Base-by-base conservation (phyloP, 257 asterid genomes). In the Misopates orontium region DNA sequence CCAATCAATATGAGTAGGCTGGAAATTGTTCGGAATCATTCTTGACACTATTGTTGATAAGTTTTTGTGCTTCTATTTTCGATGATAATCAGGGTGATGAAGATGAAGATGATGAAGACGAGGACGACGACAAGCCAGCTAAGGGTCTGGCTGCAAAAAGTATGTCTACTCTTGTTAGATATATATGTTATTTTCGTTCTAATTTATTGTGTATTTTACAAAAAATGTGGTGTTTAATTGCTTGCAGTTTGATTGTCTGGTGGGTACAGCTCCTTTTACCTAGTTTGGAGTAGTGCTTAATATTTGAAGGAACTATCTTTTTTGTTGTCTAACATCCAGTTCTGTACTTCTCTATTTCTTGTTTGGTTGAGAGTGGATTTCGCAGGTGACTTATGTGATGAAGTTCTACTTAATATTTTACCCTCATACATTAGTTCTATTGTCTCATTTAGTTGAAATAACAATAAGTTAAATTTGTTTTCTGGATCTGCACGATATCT, bases 71-170 rank as follows among this genome's bases (percentile, higher is more conserved):
- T 31, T 59, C 62, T 64, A 54, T 31, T 61, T 79, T 80, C 86
- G 84, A 75, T 67, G 90, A 32, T 61, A 44, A 78, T 68, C 67
- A 78, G 47, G 91, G 71, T 13, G 85, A 75, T 14, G 83, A 83
- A 8, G 83, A 70, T 20, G 84, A 71, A 0, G 85, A 71, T 12
- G 77, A 70, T 2, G 86, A 73, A 8, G 40, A 40, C 1, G 79
- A 79, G 6, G 82, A 76, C 9, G 90, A 87, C 69, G 91, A 79
- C 60, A 42, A 73, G 64, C 70, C 75, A 10, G 83, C 84, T 12
- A 91, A 77, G 72, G 91, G 95, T 48, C 69, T 84, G 72, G 87
- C 75, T 62, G 95, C 94, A 40, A 83, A 87, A 74, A 87, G 99
- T 93, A 85, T 60, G 42, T 22, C 73, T 61, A 10, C 71, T 21